Percentiles rank a stretch among this genome's conserved stretches.
Conservation (phyloP, 495 filamentous ascomycete genomes). For the Xylaria telfairii region DNA sequence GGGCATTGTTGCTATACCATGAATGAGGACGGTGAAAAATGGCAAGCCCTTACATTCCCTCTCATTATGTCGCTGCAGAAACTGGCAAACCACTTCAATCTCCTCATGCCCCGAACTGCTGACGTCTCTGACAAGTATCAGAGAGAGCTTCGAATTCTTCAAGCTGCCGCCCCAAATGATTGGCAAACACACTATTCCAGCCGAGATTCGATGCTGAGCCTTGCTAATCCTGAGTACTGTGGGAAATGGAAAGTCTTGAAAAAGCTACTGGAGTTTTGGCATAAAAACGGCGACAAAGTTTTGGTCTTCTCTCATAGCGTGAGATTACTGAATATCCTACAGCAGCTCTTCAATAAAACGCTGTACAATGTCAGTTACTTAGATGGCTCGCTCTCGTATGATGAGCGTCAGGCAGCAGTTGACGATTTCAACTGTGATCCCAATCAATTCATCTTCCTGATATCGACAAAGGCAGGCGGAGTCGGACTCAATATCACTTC, state of each 20-base stretch:
- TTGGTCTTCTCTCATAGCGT: constrained; percentile 92
- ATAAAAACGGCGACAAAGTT: constrained; percentile 88
- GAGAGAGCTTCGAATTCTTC: constrained; percentile 77
- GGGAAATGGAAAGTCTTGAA: constrained; percentile 95
- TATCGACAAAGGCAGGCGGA: constrained; percentile 91
- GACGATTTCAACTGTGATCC: constrained; percentile 93
- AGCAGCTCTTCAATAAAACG: constrained; percentile 84
- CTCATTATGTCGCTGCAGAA: constrained; percentile 81
- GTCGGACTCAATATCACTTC: constrained; percentile 92
- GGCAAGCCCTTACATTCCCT: constrained; percentile 88
- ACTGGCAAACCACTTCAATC: constrained; percentile 88
- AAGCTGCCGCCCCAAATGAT: constrained; percentile 73
- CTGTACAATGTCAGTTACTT: constrained; percentile 92
- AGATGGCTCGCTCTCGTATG: constrained; percentile 85
- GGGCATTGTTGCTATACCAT: constrained; percentile 81
- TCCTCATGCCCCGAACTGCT: constrained; percentile 74
- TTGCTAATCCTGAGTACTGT: constrained; percentile 89
- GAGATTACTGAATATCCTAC: constrained; percentile 81
- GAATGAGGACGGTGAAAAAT: constrained; percentile 65
- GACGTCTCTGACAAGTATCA: constrained; percentile 79
- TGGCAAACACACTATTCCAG: constrained; percentile 80
- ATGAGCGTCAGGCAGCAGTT: constrained; percentile 80
- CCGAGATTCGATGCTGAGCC: constrained; percentile 80
- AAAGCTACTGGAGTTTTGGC: constrained; percentile 89
- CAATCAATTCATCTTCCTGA: constrained; percentile 90